A percentile compares a stretch with the other conserved stretches of the same genome.
Evolutionary conservation across 2,329 filamentous ascomycete species (phyloP).

Genomic region (Hawksworthiomyces lignivorus): DNA sequence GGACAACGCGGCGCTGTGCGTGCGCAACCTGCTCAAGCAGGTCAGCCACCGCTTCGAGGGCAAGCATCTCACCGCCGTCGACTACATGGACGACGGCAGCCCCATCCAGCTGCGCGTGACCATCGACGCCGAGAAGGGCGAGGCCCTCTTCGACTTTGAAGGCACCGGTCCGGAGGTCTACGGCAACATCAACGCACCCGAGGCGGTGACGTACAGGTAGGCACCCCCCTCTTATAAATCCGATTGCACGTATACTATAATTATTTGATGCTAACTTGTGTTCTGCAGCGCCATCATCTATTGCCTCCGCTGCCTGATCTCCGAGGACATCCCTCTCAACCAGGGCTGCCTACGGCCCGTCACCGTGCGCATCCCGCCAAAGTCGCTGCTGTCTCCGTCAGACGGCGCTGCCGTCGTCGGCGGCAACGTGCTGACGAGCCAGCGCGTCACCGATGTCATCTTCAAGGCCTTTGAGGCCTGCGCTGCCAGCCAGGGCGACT

Average conservation of each 20-base stretch:
- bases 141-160: conserved; percentile 69
- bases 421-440: conserved; percentile 72
- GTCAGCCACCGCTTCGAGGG: conserved; percentile 59
- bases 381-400: conserved; percentile 66
- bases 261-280: no score
- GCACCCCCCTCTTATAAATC: no score
- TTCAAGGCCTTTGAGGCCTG: conserved; percentile 73
- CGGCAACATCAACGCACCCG: conserved; percentile 68
- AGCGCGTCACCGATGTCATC: conserved; percentile 77
- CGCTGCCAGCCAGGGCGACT: conserved; percentile 71
- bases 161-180: conserved; percentile 72
- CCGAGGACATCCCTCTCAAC: conserved; percentile 76
- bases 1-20: conserved; percentile 68
- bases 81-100: conserved; percentile 83
- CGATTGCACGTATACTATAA: no score
- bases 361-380: conserved; percentile 62
- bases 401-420: conserved; percentile 74
- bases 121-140: conserved; percentile 66
- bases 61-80: conserved; percentile 62
- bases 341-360: conserved; percentile 77
- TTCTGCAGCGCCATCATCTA: conserved; percentile 81
- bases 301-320: conserved; percentile 72
- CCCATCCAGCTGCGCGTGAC: conserved; percentile 68
- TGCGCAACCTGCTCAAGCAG: conserved; percentile 63
- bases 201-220: conserved; percentile 73